Evolutionary conservation across 2,329 filamentous ascomycete genomes (phyloP), one percentile per base, ranked within the genome.

Genomic region (Aureobasidium mangrovei): DNA sequence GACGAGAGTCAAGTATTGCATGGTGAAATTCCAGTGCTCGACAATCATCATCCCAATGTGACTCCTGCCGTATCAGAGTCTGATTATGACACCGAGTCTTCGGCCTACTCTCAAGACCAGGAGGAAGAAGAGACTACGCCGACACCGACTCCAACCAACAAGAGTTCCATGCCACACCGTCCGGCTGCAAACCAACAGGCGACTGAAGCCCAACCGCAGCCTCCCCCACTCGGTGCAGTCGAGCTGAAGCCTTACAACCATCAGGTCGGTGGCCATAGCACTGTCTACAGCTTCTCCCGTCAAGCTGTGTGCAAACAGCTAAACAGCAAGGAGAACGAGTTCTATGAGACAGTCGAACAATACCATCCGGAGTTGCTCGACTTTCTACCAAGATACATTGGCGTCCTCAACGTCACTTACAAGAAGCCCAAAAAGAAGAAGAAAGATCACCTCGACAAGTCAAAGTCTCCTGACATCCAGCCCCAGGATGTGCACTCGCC

Each of bases 301-400:
- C 82, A 91, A 63, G 93, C 93, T 54, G 91, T 98, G 8, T 98
- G 93, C 77, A 98, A 98, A 72, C 90, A 96, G 72, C 80, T 98
- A 65, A 98, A 95, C 70, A 98, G 95, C 68, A 82, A 91, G 64
- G 93, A 98, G 68, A 98, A 98, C 70, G 89, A 95, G 71, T 98
- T 98, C 67, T 98, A 98, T 70, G 93, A 98, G 71, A 93, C 85
- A 53, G 88, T 97, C 63, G 93, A 98, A 74, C 83, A 82, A 64
- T 83, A 88, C 61, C 91, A 98, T 70, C 88, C 90, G 60, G 86
- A 95, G 66, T 78, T 98, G 64, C 74, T 98, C 57, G 83, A 86
- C 40, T 98, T 97, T 67, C 77, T 98, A 60, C 93, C 93, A 60
- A 89, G 91, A 69, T 97, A 98, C 64, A 97, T 98, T 63, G 93